Evolutionary conservation across 495 filamentous ascomycete genomes (phyloP).

Genomic region (Alectoria sarmentosa): DNA sequence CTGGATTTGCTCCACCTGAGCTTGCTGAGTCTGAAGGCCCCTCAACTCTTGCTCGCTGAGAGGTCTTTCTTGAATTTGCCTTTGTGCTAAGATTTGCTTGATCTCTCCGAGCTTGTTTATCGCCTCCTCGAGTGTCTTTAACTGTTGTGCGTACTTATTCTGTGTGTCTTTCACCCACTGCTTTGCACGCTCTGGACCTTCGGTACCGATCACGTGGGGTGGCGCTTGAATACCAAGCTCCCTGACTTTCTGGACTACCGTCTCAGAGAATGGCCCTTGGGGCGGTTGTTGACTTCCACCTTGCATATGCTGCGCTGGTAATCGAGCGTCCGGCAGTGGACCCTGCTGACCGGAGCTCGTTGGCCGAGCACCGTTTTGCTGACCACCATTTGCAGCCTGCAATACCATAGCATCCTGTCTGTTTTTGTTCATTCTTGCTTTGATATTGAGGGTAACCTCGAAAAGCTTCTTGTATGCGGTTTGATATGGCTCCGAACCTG

Average conservation of each 20-base stretch:
- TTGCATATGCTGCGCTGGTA: slow-evolving; percentile 9
- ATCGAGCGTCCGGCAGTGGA: slow-evolving; percentile 7
- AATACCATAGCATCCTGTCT: slow-evolving; percentile 18
- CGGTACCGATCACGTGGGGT: slow-evolving; percentile 33
- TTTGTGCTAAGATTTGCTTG: slow-evolving; percentile 34
- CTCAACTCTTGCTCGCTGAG: slow-evolving; percentile 40
- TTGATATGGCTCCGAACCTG: slow-evolving; percentile 49
- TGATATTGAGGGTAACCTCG: slow-evolving; percentile 46
- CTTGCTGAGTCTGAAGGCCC: slow-evolving; percentile 38
- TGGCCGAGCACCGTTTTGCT: slow-evolving; percentile 26
- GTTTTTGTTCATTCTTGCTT: slow-evolving; percentile 10
- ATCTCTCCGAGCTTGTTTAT: slow-evolving; percentile 22
- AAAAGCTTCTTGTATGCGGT: slow-evolving; percentile 57
- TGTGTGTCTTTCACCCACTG: slow-evolving; percentile 37
- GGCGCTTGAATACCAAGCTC: slow-evolving; percentile 42
- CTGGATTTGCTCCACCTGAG: slow-evolving; percentile 34
- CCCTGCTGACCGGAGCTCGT: slow-evolving; percentile 19
- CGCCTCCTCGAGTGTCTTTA: slow-evolving; percentile 48
- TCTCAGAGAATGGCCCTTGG: slow-evolving; percentile 17
- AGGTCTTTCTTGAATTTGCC: slow-evolving; percentile 32
- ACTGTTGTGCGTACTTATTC: slow-evolving; percentile 43
- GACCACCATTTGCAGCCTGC: slow-evolving; percentile 21
- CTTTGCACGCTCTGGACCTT: slow-evolving; percentile 30
- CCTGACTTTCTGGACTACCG: slow-evolving; percentile 35
- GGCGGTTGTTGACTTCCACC: slow-evolving; percentile 11